A percentile compares a stretch with the other conserved stretches of the same genome.
These are phyloP conservation scores for Ceratocystis cubensis DNA, from an alignment of 2,329 filamentous ascomycete genomes.

Conservation along the genomic window DNA sequence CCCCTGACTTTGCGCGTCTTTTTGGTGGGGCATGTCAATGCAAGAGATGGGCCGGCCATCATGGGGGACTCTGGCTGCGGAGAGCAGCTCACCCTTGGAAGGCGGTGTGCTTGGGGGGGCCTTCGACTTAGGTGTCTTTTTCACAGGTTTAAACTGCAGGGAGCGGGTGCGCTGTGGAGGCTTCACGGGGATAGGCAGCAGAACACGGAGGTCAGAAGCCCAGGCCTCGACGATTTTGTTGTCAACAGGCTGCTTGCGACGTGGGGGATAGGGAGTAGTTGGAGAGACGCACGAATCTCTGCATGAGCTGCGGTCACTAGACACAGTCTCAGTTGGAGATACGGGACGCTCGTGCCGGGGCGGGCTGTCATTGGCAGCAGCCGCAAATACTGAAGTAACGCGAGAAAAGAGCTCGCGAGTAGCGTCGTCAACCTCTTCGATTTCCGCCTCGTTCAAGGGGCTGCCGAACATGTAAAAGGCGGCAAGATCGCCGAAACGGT, in stretches of 20 bases:
- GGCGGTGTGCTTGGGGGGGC: constrained; percentile 14
- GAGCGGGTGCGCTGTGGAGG: constrained; percentile 17
- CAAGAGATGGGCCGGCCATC: constrained; percentile 10
- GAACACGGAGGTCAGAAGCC: constrained; percentile 13
- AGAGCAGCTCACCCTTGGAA: constrained; percentile 11
- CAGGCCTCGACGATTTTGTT: constrained; percentile 14
- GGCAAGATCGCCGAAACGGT: constrained; percentile 34
- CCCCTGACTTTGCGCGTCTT: background rate
- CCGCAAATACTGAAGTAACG: constrained; percentile 16
- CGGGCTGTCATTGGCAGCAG: background rate
- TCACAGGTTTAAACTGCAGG: constrained; percentile 16
- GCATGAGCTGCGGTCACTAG: constrained; percentile 21
- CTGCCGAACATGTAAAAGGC: constrained; percentile 40
- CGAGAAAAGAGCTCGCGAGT: constrained; percentile 16
- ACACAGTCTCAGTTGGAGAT: constrained; percentile 21
- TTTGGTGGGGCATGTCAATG: constrained; percentile 13
- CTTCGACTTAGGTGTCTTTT: constrained; percentile 16
- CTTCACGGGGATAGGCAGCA: constrained; percentile 14
- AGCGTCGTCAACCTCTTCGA: constrained; percentile 7
- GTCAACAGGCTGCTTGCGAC: constrained; percentile 5
- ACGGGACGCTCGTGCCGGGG: constrained; percentile 15
- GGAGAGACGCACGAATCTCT: constrained; percentile 20
- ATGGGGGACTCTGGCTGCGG: background rate
- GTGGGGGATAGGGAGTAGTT: constrained; percentile 20
- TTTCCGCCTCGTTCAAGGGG: constrained; percentile 16